phyloP scores from a whole-genome alignment of 2,329 filamentous ascomycete genomes.

The Orbilia javanica region DNA sequence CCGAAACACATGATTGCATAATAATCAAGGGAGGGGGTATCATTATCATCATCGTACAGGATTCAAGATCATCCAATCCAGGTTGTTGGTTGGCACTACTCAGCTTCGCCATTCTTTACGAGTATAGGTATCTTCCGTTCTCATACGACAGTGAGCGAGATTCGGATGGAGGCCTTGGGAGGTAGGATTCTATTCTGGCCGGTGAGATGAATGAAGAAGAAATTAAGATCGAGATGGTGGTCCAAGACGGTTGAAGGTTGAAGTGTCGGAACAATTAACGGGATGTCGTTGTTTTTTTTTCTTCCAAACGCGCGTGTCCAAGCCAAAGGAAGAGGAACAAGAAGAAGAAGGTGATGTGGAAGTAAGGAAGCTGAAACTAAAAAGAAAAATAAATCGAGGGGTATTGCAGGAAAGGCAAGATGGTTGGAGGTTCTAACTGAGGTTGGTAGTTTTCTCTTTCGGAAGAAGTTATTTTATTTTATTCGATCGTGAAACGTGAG shows the following conservation, averaged over 20 bases:
- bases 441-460: background rate
- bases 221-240: background rate
- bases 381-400: background rate
- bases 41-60: slow-evolving; percentile 26
- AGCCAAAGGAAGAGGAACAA: background rate
- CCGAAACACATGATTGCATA: background rate
- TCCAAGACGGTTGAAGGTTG: background rate
- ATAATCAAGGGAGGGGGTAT: background rate
- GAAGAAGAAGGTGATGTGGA: background rate
- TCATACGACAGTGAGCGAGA: slow-evolving; percentile 21
- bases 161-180: background rate
- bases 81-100: slow-evolving; percentile 48
- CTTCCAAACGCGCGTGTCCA: slow-evolving; percentile 3
- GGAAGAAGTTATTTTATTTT: background rate
- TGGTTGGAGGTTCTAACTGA: background rate
- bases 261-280: slow-evolving; percentile 10
- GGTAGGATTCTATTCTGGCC: background rate
- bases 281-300: background rate
- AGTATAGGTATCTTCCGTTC: background rate
- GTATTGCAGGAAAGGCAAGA: background rate
- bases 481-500: background rate
- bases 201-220: slow-evolving; percentile 2
- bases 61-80: slow-evolving; percentile 40
- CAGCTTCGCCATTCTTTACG: slow-evolving; percentile 47
- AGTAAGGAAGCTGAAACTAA: slow-evolving; percentile 1